Percentiles rank a stretch among this genome's conserved stretches.
Evolutionary conservation across 2,329 filamentous ascomycete genomes (phyloP).

Genomic region (Cadophora luteo-olivacea): DNA sequence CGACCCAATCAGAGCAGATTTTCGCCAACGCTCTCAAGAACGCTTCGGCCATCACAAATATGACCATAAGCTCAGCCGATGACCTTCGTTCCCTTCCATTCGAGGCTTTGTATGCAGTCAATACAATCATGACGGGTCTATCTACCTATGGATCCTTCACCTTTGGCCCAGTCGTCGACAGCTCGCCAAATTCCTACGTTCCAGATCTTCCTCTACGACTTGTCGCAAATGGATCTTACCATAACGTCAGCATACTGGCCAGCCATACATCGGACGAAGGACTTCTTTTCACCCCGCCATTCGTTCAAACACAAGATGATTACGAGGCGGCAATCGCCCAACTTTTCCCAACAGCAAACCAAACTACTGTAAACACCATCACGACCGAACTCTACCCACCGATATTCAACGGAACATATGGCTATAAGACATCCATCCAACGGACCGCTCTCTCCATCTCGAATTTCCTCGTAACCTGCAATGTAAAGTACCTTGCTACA

Average conservation of each 20-base stretch:
- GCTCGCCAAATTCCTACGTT: conserved; percentile 48
- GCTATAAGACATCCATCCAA: conserved; percentile 52
- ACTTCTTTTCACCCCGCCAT: conserved; percentile 39
- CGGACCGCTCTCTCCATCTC: conserved; percentile 50
- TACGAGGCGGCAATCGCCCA: conserved; percentile 18
- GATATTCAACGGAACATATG: conserved; percentile 51
- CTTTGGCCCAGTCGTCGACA: conserved; percentile 54
- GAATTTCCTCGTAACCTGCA: conserved; percentile 57
- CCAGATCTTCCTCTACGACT: conserved; percentile 53
- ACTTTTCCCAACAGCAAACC: conserved; percentile 35
- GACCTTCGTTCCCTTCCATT: conserved; percentile 31
- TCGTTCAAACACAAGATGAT: conserved; percentile 32
- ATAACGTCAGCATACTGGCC: conserved; percentile 53
- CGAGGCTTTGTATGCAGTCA: conserved; percentile 27
- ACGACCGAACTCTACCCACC: conserved; percentile 55
- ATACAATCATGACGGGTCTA: conserved; percentile 29
- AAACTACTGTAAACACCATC: conserved; percentile 45
- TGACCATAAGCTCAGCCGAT: conserved; percentile 25
- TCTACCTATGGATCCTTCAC: conserved; percentile 50
- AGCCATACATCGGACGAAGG: conserved; percentile 54
- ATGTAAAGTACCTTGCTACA: conserved; percentile 56
- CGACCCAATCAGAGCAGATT: conserved; percentile 27
- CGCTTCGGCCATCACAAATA: conserved; percentile 27
- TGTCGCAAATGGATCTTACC: conserved; percentile 52
- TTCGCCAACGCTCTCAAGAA: conserved; percentile 28